Conservation (phyloP, 1,284 basidiomycete species). For the Puccinia sorghi region DNA sequence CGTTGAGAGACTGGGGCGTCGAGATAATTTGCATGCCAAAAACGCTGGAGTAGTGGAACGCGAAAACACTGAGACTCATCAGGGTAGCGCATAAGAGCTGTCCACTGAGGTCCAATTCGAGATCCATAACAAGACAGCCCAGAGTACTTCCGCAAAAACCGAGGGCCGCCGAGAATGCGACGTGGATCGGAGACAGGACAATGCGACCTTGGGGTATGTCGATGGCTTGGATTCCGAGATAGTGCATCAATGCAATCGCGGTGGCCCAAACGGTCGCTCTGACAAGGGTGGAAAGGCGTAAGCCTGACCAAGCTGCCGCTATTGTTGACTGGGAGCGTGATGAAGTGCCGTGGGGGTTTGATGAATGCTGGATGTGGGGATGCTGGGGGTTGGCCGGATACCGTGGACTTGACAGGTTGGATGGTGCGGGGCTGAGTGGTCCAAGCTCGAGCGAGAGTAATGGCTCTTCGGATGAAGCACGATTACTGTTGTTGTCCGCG, state of each 20-base stretch:
- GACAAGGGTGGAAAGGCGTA: background rate
- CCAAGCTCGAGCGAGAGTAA: slow-evolving; percentile 26
- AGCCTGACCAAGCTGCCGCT: background rate
- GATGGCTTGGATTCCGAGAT: slow-evolving; percentile 46
- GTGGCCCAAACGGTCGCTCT: slow-evolving; percentile 32
- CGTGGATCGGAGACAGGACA: slow-evolving; percentile 24
- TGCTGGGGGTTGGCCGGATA: background rate
- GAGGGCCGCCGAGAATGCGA: slow-evolving; percentile 19
- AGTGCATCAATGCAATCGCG: slow-evolving; percentile 39
- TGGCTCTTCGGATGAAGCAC: slow-evolving; percentile 3
- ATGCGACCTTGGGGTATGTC: slow-evolving; percentile 33
- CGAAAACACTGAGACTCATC: slow-evolving; percentile 30
- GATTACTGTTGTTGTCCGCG: background rate
- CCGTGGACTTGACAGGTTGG: background rate
- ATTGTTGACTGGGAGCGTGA: background rate
- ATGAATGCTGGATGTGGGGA: background rate
- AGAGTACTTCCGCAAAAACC: slow-evolving; percentile 29
- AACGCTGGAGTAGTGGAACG: slow-evolving; percentile 23
- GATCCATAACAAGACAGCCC: slow-evolving; percentile 31
- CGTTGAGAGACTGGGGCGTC: background rate
- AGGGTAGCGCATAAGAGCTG: slow-evolving; percentile 43
- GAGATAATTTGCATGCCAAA: slow-evolving; percentile 20
- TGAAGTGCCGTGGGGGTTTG: background rate
- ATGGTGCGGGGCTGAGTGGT: slow-evolving; percentile 1
- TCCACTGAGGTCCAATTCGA: slow-evolving; percentile 28